Percentiles rank a stretch among this genome's conserved stretches.
Evolutionary conservation across 768 basidiomycete species (phyloP).

Genomic region (Asterophora lycoperdoides): DNA sequence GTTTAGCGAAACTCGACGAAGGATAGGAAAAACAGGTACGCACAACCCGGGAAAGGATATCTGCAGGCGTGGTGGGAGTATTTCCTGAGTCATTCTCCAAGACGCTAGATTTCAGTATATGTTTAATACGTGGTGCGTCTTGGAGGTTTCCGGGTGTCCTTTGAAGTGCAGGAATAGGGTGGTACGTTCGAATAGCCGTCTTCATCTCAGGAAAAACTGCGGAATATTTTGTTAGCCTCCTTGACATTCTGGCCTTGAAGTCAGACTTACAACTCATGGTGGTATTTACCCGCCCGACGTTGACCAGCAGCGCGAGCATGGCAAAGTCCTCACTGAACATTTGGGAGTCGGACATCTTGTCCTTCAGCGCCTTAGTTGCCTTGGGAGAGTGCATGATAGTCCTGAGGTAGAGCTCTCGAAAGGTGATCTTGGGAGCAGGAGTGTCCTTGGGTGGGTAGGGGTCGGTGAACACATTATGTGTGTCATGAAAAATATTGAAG

Average conservation of each 20-base stretch:
- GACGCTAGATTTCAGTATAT: conserved; percentile 59
- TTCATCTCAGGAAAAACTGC: conserved; percentile 79
- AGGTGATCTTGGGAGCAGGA: conserved; percentile 37
- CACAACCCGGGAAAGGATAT: conserved; percentile 53
- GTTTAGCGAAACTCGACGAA: neutral
- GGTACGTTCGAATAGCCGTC: conserved; percentile 71
- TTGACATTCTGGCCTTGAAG: neutral
- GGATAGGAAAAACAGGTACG: conserved; percentile 21
- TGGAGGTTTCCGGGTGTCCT: conserved; percentile 67
- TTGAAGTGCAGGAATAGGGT: conserved; percentile 71
- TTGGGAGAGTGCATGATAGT: conserved; percentile 55
- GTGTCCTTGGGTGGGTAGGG: conserved; percentile 28
- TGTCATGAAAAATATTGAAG: conserved; percentile 68
- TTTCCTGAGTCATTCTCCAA: conserved; percentile 43
- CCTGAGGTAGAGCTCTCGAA: conserved; percentile 58
- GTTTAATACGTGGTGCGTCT: conserved; percentile 77
- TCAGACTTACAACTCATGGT: conserved; percentile 72
- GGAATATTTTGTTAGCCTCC: conserved; percentile 3
- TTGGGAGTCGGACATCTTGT: conserved; percentile 61
- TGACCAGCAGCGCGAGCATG: conserved; percentile 71
- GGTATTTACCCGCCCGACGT: conserved; percentile 78
- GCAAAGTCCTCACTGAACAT: conserved; percentile 64
- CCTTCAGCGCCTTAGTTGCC: conserved; percentile 65
- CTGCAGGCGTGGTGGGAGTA: conserved; percentile 50
- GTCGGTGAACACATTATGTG: conserved; percentile 50